Base-by-base conservation (phyloP, 2,329 filamentous ascomycete genomes). In the Ramularia endophylla region DNA sequence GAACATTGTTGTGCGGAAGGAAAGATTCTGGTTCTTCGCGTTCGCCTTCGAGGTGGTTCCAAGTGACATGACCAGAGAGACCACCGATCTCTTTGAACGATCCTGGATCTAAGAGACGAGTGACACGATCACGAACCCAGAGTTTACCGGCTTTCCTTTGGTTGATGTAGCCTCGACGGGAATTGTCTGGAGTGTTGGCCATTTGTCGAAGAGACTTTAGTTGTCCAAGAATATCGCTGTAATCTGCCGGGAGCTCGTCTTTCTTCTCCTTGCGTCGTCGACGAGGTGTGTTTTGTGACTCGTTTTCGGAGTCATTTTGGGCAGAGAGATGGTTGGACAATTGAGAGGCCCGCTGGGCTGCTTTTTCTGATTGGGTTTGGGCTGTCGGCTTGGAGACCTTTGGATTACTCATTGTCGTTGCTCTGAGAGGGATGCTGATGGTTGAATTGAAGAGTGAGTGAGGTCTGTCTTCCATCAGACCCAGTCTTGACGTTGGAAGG, bases 101-200 rank as follows among this genome's bases (percentile, higher is more conserved):
- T 2, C 66, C 71, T 2, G 62, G 51, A 43, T 82, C 78, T 8
- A 82, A 65, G n/a, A 83, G 64, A 22, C 71, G 64, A 4, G 75
- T 67, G 13, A 82, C 73, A 2, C 78, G 67, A 52, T 82, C 78
- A 16, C 78, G 71, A 0, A 81, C 78, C 77, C 78, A 81, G 13
- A 82, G 67, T 57, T 83, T 83, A 2, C 79, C 79, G 3, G 76
- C 71, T 59, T 77, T 67, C 49, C 79, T 80, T 55, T 83, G 79
- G 4, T 75, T 71, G n/a, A 75, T 60, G 48, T 81, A 82, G 17
- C 78, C 78, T 46, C 72, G 65, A 41, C 73, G 73, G 6, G 62
- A 69, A 0, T 66, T 57, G 38, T 78, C 67, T 2, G 79, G 77
- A 1, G 71, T 80, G 16, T 67, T 62, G 8, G 78, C 77, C 27